A percentile compares a stretch with the other conserved stretches of the same genome.
Evolutionary conservation across 306 rosid species (phyloP).

Genomic region (Rosa multiflora): DNA sequence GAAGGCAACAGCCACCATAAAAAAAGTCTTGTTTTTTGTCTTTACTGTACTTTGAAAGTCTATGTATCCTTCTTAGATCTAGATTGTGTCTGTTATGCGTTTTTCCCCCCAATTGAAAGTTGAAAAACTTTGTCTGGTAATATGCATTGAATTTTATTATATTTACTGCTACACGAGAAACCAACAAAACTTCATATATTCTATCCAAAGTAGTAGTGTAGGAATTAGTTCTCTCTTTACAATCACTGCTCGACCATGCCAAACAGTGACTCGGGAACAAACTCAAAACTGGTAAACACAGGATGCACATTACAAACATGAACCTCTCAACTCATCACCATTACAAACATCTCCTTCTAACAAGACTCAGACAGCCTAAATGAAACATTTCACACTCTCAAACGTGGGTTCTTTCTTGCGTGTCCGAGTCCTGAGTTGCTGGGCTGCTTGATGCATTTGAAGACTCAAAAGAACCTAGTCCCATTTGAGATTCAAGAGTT

Average conservation of each 20-base stretch:
- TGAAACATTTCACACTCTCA: slow-evolving; percentile 1
- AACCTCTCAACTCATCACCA: slow-evolving; percentile 23
- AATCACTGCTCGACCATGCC: slow-evolving; percentile 14
- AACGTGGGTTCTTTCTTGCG: slow-evolving; percentile 22
- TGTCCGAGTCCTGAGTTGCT: slow-evolving; percentile 20
- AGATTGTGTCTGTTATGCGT: too few species aligned
- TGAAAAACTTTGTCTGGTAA: too few species aligned
- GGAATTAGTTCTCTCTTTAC: slow-evolving; percentile 24
- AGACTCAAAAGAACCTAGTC: slow-evolving; percentile 31
- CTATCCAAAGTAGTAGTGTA: slow-evolving; percentile 11
- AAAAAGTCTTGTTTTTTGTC: too few species aligned
- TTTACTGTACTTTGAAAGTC: too few species aligned
- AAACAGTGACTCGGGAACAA: slow-evolving; percentile 12
- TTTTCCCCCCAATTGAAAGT: too few species aligned
- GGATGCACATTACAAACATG: slow-evolving; percentile 13
- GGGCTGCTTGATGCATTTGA: slow-evolving; percentile 34
- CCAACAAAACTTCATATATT: slow-evolving; percentile 8
- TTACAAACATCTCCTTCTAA: slow-evolving; percentile 21
- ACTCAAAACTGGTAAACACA: slow-evolving; percentile 9
- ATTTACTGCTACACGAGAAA: neutral
- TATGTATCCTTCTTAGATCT: too few species aligned
- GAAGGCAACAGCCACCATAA: too few species aligned
- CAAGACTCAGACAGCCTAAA: neutral
- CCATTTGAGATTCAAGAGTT: slow-evolving; percentile 37
- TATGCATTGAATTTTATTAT: neutral